Evolutionary conservation across 2,329 filamentous ascomycete genomes (phyloP).

Genomic region (Pezicula radicicola): DNA sequence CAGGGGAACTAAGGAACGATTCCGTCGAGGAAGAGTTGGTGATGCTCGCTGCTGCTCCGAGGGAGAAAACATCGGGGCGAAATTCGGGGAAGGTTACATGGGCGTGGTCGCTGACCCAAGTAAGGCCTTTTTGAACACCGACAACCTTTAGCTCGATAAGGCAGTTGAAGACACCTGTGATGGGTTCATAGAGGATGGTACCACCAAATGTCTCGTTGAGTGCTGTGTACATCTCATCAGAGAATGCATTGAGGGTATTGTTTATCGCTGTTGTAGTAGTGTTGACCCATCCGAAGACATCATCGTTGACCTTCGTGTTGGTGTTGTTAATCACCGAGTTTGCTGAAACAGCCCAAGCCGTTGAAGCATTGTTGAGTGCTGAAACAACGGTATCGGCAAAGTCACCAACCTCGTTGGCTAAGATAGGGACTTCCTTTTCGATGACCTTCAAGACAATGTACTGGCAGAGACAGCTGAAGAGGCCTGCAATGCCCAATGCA

Average conservation of each 20-base stretch:
- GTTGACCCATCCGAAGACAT: conserved; percentile 84
- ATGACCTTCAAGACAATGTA: conserved; percentile 61
- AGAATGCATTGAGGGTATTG: conserved; percentile 78
- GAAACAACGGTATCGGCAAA: conserved; percentile 64
- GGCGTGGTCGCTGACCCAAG: conserved; percentile 87
- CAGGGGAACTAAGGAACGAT: conserved; percentile 75
- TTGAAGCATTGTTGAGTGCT: conserved; percentile 61
- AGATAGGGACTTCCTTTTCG: conserved; percentile 60
- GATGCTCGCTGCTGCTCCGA: conserved; percentile 65
- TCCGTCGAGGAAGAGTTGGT: conserved; percentile 56
- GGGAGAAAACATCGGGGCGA: conserved; percentile 76
- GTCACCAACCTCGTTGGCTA: conserved; percentile 60
- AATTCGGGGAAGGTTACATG: conserved; percentile 78
- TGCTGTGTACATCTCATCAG: conserved; percentile 70
- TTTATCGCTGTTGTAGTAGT: conserved; percentile 82
- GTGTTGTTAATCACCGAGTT: conserved; percentile 58
- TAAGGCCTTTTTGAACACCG: conserved; percentile 81
- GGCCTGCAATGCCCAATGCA: conserved; percentile 61
- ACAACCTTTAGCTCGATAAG: conserved; percentile 86
- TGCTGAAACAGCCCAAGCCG: conserved; percentile 60
- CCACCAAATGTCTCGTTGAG: conserved; percentile 78
- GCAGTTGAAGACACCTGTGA: conserved; percentile 79
- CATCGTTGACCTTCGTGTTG: conserved; percentile 73
- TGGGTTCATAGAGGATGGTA: conserved; percentile 75
- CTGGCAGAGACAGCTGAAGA: conserved; percentile 66